A percentile compares a stretch with the other conserved stretches of the same genome.
These are phyloP conservation scores for Xylaria sp. DNA, from an alignment of 2,329 filamentous ascomycete genomes.

Conservation along the genomic window DNA sequence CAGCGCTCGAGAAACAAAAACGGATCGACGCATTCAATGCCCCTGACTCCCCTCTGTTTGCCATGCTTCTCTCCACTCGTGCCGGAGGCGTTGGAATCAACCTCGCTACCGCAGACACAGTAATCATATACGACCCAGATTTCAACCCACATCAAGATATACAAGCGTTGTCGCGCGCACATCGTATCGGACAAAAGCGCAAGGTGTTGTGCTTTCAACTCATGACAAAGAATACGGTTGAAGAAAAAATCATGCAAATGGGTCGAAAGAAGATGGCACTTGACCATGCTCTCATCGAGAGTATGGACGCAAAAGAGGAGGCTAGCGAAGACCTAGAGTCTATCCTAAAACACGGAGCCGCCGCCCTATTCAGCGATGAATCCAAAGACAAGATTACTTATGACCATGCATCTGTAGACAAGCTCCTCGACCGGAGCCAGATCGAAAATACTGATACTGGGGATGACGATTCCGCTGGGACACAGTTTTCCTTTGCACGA, in stretches of 20 bases:
- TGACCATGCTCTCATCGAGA: constrained; percentile 93
- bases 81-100: constrained; percentile 98
- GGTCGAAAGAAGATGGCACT: constrained; percentile 96
- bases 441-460: constrained; percentile 76
- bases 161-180: constrained; percentile 91
- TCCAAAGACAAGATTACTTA: constrained; percentile 80
- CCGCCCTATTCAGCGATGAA: constrained; percentile 83
- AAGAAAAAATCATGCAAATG: constrained; percentile 96
- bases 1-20: constrained; percentile 88
- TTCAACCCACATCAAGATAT: constrained; percentile 99
- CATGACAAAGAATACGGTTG: constrained; percentile 86
- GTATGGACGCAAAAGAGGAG: constrained; percentile 85
- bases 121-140: constrained; percentile 96
- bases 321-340: constrained; percentile 83
- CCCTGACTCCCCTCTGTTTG: constrained; percentile 82
- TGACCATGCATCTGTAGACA: constrained; percentile 83
- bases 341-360: constrained; percentile 87
- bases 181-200: constrained; percentile 95
- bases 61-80: constrained; percentile 91
- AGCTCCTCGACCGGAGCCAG: constrained; percentile 86
- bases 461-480: constrained; percentile 73
- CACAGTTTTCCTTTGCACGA: constrained; percentile 87
- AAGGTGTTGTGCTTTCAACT: constrained; percentile 96
- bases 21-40: constrained; percentile 94
- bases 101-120: constrained; percentile 93